Conservation (phyloP, 768 basidiomycete species). For the Mrakia blollopis region DNA sequence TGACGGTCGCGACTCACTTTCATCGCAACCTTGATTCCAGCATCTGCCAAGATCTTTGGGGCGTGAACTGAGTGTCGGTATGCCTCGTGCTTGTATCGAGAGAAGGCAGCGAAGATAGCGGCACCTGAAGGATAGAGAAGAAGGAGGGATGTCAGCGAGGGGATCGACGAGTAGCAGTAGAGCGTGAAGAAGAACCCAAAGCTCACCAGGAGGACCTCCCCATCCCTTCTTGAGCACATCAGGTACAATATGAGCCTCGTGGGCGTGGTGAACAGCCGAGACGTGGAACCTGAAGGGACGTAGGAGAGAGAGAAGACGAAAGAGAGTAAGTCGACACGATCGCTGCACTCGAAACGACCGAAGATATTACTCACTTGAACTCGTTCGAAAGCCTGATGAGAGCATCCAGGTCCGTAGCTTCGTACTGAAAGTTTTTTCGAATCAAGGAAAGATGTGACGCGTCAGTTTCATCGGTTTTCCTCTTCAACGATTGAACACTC, state of each 20-base stretch:
- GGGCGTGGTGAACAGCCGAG: constrained; percentile 50
- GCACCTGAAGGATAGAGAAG: constrained; percentile 70
- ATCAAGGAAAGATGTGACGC: no score
- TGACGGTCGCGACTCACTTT: constrained; percentile 51
- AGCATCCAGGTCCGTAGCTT: constrained; percentile 34
- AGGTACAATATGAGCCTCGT: constrained; percentile 76
- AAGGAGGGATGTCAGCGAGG: constrained; percentile 51
- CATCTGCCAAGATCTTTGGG: constrained; percentile 62
- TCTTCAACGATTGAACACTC: constrained; percentile 46
- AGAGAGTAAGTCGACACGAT: not conserved
- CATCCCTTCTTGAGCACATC: constrained; percentile 66
- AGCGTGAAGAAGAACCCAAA: not conserved
- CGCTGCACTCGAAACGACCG: not conserved
- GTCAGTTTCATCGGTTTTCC: no score
- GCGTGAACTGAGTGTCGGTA: constrained; percentile 77
- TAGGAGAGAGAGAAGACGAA: not conserved
- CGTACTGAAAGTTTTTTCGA: not conserved
- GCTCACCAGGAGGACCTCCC: constrained; percentile 51
- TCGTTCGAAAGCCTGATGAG: constrained; percentile 65
- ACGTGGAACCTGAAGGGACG: constrained; percentile 37
- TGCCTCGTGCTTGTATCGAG: constrained; percentile 66
- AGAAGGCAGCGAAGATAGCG: constrained; percentile 52
- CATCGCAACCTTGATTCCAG: constrained; percentile 65
- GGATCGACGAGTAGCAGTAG: constrained; percentile 54
- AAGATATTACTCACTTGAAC: constrained; percentile 49